These are phyloP conservation scores for Aspergillus oerlinghausenensis DNA, from an alignment of 2,329 filamentous ascomycete genomes.

Conservation along the genomic window DNA sequence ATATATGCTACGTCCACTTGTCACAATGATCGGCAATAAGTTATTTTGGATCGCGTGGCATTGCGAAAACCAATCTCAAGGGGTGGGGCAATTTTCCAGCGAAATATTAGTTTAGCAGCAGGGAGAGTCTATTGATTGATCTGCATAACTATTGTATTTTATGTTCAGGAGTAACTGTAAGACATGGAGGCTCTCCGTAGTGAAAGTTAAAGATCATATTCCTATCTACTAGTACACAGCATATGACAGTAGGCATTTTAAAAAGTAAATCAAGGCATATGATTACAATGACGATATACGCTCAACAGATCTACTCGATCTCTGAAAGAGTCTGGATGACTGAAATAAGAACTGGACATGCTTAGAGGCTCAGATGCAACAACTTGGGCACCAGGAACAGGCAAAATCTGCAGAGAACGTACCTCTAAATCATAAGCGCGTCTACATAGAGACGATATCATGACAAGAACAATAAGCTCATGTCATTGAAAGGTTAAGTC, in stretches of 20 bases:
- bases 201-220: too few species aligned
- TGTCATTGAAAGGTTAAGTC: background rate
- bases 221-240: background rate
- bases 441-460: background rate
- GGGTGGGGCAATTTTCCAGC: background rate
- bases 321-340: background rate
- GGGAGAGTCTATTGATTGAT: slow-evolving; percentile 12
- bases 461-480: background rate
- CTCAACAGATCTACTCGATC: background rate
- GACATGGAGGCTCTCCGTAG: background rate
- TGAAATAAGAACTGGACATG: background rate
- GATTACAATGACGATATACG: too few species aligned
- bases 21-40: background rate
- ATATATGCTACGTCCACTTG: background rate
- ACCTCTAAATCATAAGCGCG: background rate
- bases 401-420: background rate
- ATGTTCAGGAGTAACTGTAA: background rate
- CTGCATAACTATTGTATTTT: slow-evolving; percentile 11
- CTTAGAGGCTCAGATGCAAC: background rate
- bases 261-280: too few species aligned
- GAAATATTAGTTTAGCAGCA: slow-evolving; percentile 5
- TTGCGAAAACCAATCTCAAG: background rate
- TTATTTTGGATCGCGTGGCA: background rate
- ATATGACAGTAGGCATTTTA: background rate
- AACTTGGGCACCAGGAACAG: background rate